Conservation (phyloP, 2,329 filamentous ascomycete genomes). For the Triangularia verruculosa region DNA sequence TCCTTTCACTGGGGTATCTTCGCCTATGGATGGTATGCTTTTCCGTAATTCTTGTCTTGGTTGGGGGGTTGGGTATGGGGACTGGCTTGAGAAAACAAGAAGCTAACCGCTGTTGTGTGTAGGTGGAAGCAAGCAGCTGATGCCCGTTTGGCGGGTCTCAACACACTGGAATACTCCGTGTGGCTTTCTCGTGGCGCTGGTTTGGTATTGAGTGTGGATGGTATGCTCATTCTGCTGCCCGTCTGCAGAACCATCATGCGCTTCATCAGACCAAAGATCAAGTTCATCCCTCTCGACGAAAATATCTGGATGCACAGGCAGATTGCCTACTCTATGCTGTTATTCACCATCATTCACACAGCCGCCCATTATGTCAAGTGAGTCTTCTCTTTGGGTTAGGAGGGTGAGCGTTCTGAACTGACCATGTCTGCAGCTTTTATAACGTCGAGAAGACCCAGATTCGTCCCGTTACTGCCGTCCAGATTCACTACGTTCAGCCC, state of each 20-base stretch:
- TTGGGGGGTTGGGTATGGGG: background rate
- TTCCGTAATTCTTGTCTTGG: background rate
- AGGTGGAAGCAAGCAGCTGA: constrained; percentile 79
- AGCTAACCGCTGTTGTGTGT: constrained; percentile 28
- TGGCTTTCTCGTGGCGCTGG: constrained; percentile 96
- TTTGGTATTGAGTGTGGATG: constrained; percentile 78
- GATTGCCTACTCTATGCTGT: constrained; percentile 80
- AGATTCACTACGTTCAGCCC: constrained; percentile 88
- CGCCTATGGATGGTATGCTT: constrained; percentile 74
- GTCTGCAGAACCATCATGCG: constrained; percentile 91
- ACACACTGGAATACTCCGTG: constrained; percentile 80
- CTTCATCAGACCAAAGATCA: constrained; percentile 79
- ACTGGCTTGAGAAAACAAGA: background rate
- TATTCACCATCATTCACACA: constrained; percentile 78
- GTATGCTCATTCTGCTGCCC: constrained; percentile 82
- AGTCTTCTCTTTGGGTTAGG: background rate
- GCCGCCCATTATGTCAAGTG: constrained; percentile 83
- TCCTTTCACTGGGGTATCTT: constrained; percentile 75
- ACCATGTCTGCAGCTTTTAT: constrained; percentile 66
- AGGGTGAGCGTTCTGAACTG: constrained; percentile 25
- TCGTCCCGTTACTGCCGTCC: constrained; percentile 72
- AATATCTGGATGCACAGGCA: constrained; percentile 96
- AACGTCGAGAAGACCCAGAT: constrained; percentile 87
- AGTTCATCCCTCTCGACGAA: constrained; percentile 91
- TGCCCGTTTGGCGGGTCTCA: constrained; percentile 68